Evolutionary conservation across 2,329 filamentous ascomycete species (phyloP), one percentile per base, ranked within the genome.

Genomic region (Phoma sp.): DNA sequence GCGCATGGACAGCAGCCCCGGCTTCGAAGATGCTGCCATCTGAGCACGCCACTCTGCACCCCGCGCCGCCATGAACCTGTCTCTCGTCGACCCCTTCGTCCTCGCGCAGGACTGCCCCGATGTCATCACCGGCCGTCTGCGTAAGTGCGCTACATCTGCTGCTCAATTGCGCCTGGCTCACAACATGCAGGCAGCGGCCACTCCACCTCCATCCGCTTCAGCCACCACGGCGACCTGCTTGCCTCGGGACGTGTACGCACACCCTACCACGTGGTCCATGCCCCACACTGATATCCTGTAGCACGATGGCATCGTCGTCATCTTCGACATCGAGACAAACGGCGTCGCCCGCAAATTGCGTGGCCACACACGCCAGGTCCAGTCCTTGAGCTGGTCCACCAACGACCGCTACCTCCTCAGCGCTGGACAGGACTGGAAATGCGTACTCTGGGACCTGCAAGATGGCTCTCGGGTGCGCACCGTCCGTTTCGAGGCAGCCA

Each of bases 251-350:
- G 95, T 72, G 91, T 92, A 75, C 57, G 76, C 63, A 44, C 35
- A 56, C 52, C 45, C 22, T 12, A n/a, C 32, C 35, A 10, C 25
- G 6, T 15, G 3, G 8, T 17, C 4, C 25, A 17, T 31, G 32
- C 8, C 36, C 55, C 68, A 67, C 50, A 69, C 63, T 37, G 36
- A 40, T 12, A 37, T 10, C 36, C 21, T 17, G 27, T 61, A 85
- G 82, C 81, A 85, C 59, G 95, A 99, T 78, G 95, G 95, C 64
- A 95, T 92, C 5, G 90, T 99, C 36, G 91, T 96, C 51, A 90
- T 99, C 41, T 99, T 96, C 84, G 95, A 99, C 73, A 86, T 98
- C 44, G 96, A 99, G 77, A 99, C 96, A 9, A 96, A 96, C 83
- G 94, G 95, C 33, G 91, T 98, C 4, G 95, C 95, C 55, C 89